These are phyloP conservation scores for Calonectria naviculata DNA, from an alignment of 2,329 filamentous ascomycete genomes.

Conservation along the genomic window DNA sequence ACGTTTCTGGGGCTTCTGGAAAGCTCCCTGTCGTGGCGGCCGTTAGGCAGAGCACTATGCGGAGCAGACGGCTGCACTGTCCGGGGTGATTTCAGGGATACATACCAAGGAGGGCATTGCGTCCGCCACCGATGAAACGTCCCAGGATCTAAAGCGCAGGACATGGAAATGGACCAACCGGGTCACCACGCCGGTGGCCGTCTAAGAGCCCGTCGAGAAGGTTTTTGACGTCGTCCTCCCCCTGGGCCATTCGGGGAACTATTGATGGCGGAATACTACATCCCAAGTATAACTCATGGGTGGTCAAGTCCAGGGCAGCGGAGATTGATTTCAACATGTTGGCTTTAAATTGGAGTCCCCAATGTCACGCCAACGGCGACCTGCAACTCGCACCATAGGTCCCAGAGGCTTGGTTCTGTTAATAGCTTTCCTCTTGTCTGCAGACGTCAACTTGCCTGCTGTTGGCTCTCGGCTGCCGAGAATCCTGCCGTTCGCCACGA, in stretches of 20 bases:
- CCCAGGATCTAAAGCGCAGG: neutral
- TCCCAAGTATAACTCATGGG: neutral
- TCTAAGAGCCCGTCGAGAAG: neutral
- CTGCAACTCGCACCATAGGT: neutral
- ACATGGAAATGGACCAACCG: neutral
- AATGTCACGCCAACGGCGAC: constrained; percentile 1
- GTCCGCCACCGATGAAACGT: constrained; percentile 19
- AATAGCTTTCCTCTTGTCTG: neutral
- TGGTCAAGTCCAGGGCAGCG: neutral
- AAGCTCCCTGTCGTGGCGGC: neutral
- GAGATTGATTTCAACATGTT: neutral
- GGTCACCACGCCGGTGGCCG: neutral
- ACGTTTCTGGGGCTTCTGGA: neutral
- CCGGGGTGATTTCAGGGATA: constrained; percentile 3
- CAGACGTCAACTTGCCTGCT: neutral
- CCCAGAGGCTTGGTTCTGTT: constrained; percentile 8
- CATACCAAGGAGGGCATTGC: neutral
- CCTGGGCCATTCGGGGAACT: neutral
- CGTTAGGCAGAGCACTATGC: neutral
- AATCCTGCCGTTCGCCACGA: constrained; percentile 9
- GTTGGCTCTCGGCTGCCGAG: neutral
- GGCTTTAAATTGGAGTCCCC: neutral
- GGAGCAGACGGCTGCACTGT: neutral
- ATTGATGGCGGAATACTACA: neutral
- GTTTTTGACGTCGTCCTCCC: neutral